Base-by-base conservation (phyloP, 257 asterid species). In the Petrea volubilis region DNA sequence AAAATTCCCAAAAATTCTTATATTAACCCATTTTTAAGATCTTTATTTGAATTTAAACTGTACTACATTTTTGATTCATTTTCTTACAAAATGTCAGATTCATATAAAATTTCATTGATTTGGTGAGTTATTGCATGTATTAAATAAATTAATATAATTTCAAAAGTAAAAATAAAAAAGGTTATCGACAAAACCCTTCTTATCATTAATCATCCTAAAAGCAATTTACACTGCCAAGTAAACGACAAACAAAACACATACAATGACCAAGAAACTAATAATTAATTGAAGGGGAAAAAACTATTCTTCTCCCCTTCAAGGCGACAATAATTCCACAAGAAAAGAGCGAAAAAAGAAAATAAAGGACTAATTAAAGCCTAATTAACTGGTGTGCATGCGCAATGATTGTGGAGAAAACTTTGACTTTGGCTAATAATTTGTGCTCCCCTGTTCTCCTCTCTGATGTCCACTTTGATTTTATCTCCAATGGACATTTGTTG, bases 401-500 rank as follows among this genome's bases (percentile, higher is more conserved):
- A 79, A 77, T 67, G 53, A 79, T 70, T 78, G 61, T 55, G 71
- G 28, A 67, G 60, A 67, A 60, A 47, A 78, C n/a, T n/a, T 41
- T 51, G 51, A 72, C 71, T 60, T 78, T 47, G 1, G 9, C 24
- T 58, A 49, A 41, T 50, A 67, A 27, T 72, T 13, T 33, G 20
- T 44, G n/a, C 57, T 57, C 70, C 86, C 85, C 73, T 59, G 72
- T 78, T 77, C 75, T 73, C 73, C 78, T 78, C 77, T 67, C 74
- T 55, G 17, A 44, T 89, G 82, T 52, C 81, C 59, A 74, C 51
- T 1, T 20, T 41, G 20, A 12, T 12, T 3, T 49, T 63, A 76
- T 70, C 75, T 59, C 52, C 81, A 59, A 72, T 75, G 43, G 62
- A 72, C 60, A 31, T 67, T 52, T 47, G 24, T 23, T 78, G 57